phyloP scores from a whole-genome alignment of 116 monocot genomes.

The Iris pallida region DNA sequence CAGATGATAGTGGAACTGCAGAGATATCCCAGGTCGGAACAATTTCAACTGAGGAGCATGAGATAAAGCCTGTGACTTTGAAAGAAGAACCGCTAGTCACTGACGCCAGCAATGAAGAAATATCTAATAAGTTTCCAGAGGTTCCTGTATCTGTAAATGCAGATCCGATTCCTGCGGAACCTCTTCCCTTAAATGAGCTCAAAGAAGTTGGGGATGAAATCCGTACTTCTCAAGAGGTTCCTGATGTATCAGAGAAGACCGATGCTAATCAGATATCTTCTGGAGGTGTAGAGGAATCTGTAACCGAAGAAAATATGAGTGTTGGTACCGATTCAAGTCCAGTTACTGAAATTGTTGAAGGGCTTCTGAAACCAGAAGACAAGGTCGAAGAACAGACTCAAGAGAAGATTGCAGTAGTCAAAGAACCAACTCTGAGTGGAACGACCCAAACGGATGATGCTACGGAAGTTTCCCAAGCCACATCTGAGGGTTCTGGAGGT shows the following conservation, averaged over 20 bases:
- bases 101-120: constrained; percentile 1
- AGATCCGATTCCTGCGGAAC: not conserved
- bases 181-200: not conserved
- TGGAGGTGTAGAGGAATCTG: not conserved
- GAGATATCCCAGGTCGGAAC: not conserved
- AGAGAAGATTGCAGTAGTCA: constrained; percentile 4
- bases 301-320: not conserved
- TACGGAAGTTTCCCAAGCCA: not conserved
- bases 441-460: not conserved
- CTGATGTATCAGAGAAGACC: not conserved
- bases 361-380: not conserved
- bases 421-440: not conserved
- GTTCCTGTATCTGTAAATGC: not conserved
- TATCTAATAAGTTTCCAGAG: not conserved
- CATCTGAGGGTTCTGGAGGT: not conserved
- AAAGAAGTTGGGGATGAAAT: not conserved
- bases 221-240: constrained; percentile 10
- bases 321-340: not conserved
- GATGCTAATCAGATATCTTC: constrained; percentile 7
- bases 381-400: constrained; percentile 9
- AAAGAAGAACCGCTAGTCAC: not conserved
- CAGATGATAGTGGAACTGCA: not conserved
- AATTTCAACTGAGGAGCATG: not conserved
- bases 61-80: no score
- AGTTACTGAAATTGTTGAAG: not conserved